A percentile compares a stretch with the other conserved stretches of the same genome.
phyloP scores from a whole-genome alignment of 192 early-diverging fungal genomes.

The Fimicolochytrium jonesii region DNA sequence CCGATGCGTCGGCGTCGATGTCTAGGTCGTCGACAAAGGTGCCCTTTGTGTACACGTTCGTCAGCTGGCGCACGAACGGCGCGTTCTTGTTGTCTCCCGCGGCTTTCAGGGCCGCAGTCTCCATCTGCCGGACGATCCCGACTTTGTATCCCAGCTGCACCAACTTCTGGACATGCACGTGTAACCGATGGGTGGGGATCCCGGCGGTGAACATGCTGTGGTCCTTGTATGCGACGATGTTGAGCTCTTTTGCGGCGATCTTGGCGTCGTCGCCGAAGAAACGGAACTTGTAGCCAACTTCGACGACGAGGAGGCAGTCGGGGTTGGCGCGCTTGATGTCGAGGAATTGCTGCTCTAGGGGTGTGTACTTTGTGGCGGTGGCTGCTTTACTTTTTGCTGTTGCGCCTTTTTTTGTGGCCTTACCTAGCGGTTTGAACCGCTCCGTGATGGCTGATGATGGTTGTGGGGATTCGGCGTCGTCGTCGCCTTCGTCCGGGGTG shows the following conservation, averaged over 20 bases:
- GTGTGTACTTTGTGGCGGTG: constrained; percentile 62
- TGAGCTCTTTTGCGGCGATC: constrained; percentile 66
- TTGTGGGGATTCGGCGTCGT: not conserved
- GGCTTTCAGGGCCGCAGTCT: constrained; percentile 84
- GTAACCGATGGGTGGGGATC: constrained; percentile 71
- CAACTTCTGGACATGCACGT: constrained; percentile 80
- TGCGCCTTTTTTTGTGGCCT: not conserved
- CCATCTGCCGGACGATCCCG: constrained; percentile 75
- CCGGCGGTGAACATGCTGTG: constrained; percentile 77
- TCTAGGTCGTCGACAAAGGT: constrained; percentile 52
- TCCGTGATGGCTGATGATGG: constrained; percentile 2
- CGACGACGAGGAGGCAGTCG: constrained; percentile 72
- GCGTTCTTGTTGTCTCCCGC: constrained; percentile 59
- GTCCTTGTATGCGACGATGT: constrained; percentile 76
- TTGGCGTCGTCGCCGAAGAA: constrained; percentile 89
- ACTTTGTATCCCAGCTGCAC: constrained; percentile 83
- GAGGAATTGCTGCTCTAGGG: constrained; percentile 78
- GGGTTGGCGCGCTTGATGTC: constrained; percentile 69
- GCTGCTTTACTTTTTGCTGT: constrained; percentile 8
- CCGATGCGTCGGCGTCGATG: not conserved
- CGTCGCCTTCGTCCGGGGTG: not conserved
- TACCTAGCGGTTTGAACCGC: not conserved
- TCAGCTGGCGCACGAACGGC: constrained; percentile 65
- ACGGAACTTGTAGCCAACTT: constrained; percentile 92
- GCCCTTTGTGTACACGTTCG: constrained; percentile 65